Evolutionary conservation across 805 yeast species (phyloP), one percentile per base, ranked within the genome.

Genomic region (Candida ficus): DNA sequence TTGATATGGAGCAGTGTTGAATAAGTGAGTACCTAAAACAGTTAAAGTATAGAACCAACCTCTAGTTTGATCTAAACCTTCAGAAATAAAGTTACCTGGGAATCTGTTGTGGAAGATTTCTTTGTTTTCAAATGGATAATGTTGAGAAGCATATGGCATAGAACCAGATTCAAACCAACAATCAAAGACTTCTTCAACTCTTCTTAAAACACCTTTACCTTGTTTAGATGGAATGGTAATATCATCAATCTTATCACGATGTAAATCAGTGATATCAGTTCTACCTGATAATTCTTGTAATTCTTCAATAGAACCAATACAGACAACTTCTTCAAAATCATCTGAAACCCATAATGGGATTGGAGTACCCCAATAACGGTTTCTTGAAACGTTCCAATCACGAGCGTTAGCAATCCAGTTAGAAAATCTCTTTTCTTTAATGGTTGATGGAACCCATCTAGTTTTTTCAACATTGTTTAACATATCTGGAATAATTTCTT

Each of bases 141-240:
- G 99, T 62, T 84, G 82, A 29, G 95, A 84, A 40, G 97, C 98
- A 55, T 83, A 93, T 47, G 99, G 99, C 99, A 93, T 93, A 38
- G 96, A 83, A 52, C 99, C 99, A 16, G 96, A 88, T 72, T 93
- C 99, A 60, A 93, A 93, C 99, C 99, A 93, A 73, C 99, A 93
- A 70, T 93, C 99, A 61, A 93, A 93, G 35, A 93, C 99, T 67
- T 93, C 98, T 62, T 91, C 98, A 45, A 93, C 76, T 74, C 99
- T 84, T 62, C 68, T 83, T 66, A 93, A 76, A 18, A 60, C 70
- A 52, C 97, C 96, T 62, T 89, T 89, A 54, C 98, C 98, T 60
- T 75, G 63, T 58, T 80, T 73, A 6, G 98, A 90, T 43, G 97
- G 98, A 57, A 93, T 93, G 46, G 96, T 89, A 61, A 93, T 79